Evolutionary conservation across 2,329 filamentous ascomycete species (phyloP).

Genomic region (Raffaelea arxii): DNA sequence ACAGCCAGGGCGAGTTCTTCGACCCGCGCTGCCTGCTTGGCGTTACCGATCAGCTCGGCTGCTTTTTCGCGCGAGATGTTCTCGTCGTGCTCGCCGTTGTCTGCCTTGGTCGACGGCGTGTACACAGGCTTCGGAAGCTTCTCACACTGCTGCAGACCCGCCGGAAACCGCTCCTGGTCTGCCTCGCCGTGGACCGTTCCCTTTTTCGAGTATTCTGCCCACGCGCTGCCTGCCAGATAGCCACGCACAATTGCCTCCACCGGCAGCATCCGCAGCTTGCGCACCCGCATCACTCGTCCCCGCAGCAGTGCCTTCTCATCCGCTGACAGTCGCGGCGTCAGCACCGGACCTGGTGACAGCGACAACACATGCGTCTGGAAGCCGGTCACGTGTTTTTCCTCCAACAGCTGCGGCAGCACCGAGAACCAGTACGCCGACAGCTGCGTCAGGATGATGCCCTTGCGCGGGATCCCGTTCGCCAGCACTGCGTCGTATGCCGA

Average conservation of each 20-base stretch:
- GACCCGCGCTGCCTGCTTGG: constrained; percentile 52
- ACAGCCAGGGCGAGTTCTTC: constrained; percentile 54
- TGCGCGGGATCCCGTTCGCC: constrained; percentile 52
- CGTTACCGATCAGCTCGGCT: constrained; percentile 52
- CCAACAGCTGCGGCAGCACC: constrained; percentile 28
- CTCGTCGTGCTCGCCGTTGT: constrained; percentile 67
- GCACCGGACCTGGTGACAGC: constrained; percentile 25
- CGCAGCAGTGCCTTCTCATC: constrained; percentile 43
- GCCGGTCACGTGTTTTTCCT: constrained; percentile 24
- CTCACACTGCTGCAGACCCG: constrained; percentile 61
- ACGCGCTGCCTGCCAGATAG: constrained; percentile 80
- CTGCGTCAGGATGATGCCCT: constrained; percentile 41
- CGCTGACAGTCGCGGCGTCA: constrained; percentile 18
- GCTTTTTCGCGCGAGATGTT: constrained; percentile 70
- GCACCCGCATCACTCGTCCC: constrained; percentile 68
- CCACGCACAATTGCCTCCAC: constrained; percentile 82
- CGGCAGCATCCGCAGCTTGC: constrained; percentile 63
- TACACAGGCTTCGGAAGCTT: constrained; percentile 58
- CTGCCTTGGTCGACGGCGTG: constrained; percentile 80
- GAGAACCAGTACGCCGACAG: constrained; percentile 44
- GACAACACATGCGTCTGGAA: constrained; percentile 44
- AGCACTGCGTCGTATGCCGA: constrained; percentile 93
- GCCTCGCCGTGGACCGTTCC: constrained; percentile 72
- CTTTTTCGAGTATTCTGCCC: constrained; percentile 61
- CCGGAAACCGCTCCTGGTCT: constrained; percentile 24